Conservation (phyloP, 768 basidiomycete genomes). For the Russula abietina region DNA sequence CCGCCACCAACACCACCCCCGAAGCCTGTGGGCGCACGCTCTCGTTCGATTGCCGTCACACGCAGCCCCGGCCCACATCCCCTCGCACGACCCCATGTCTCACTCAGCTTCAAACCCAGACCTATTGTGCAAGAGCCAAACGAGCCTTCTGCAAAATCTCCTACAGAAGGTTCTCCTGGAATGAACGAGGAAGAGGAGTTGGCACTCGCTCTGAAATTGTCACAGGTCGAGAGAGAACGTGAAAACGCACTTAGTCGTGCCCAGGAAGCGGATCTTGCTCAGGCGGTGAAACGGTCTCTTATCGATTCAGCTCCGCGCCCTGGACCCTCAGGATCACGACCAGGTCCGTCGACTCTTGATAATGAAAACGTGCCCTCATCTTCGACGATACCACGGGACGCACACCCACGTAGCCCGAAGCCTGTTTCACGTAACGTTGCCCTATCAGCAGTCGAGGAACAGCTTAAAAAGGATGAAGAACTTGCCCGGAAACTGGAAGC, state of each 20-base stretch:
- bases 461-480: slow-evolving; percentile 39
- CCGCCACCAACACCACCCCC: slow-evolving; percentile 1
- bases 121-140: not conserved
- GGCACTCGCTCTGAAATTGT: slow-evolving; percentile 55
- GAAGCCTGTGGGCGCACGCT: slow-evolving; percentile 6
- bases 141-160: slow-evolving; percentile 18
- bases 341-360: not conserved
- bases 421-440: not conserved
- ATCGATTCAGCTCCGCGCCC: not conserved
- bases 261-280: slow-evolving; percentile 16
- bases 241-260: slow-evolving; percentile 1
- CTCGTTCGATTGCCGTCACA: not conserved
- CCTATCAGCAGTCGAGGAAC: not conserved
- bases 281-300: slow-evolving; percentile 17
- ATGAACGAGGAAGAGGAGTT: slow-evolving; percentile 57
- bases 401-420: not conserved
- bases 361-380: not conserved
- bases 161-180: not conserved
- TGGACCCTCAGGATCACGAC: not conserved
- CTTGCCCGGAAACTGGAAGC: slow-evolving; percentile 37
- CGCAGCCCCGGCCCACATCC: not conserved
- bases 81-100: not conserved
- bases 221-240: slow-evolving; percentile 26
- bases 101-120: not conserved
- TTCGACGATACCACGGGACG: not conserved